phyloP scores from a whole-genome alignment of 352 stramenopile species.

The Pythium apleroticum region DNA sequence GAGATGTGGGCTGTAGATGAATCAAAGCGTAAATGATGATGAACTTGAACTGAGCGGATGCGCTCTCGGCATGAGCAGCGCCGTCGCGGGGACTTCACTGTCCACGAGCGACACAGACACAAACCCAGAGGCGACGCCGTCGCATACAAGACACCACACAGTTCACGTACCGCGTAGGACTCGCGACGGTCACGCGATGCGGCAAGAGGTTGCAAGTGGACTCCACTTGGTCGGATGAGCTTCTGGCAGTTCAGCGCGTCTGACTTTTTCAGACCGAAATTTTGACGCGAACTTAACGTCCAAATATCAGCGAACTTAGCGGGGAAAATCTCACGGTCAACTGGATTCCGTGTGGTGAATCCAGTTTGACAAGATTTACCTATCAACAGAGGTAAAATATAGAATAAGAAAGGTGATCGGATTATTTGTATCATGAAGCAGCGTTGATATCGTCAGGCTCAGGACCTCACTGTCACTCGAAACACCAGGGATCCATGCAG shows the following conservation, averaged over 20 bases:
- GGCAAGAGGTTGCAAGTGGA: too few relatives aligned
- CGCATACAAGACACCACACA: neutral
- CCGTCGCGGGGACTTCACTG: neutral
- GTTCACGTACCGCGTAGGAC: neutral
- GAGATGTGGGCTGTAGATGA: neutral
- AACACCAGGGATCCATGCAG: too few relatives aligned
- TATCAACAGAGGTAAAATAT: neutral
- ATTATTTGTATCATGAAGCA: too few relatives aligned
- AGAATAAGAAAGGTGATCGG: neutral
- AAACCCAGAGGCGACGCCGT: neutral
- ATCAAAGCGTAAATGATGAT: neutral
- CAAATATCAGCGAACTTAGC: constrained; percentile 25
- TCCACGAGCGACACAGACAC: neutral
- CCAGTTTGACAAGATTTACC: neutral
- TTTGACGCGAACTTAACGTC: constrained; percentile 13
- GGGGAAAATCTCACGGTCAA: neutral
- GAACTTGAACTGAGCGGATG: neutral
- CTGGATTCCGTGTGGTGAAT: neutral
- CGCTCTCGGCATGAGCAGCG: neutral
- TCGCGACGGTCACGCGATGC: neutral
- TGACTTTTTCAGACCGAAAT: constrained; percentile 18
- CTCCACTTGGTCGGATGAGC: constrained; percentile 6
- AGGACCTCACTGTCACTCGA: too few relatives aligned
- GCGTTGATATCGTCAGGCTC: too few relatives aligned
- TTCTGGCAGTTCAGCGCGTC: constrained; percentile 5